phyloP scores from a whole-genome alignment of 2,329 filamentous ascomycete species.

The Phoma sp. region DNA sequence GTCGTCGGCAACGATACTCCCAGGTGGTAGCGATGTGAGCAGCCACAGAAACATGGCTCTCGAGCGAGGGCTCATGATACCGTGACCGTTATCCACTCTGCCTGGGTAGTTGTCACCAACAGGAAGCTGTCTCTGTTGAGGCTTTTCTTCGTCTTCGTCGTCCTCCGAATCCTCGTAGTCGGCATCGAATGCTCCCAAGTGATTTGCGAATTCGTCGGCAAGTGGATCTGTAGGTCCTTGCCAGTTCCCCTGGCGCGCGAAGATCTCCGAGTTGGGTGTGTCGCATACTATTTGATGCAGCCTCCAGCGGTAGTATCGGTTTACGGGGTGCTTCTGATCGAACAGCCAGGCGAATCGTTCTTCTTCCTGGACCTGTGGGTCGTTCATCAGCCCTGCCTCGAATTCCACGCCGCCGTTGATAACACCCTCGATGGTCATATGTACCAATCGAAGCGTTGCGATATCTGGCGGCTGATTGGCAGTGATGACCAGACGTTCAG shows the following conservation, averaged over 20 bases:
- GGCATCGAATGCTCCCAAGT: slow-evolving; percentile 78
- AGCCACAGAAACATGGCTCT: slow-evolving; percentile 79
- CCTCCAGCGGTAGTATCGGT: slow-evolving; percentile 93
- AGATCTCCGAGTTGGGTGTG: slow-evolving; percentile 34
- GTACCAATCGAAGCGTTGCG: slow-evolving; percentile 80
- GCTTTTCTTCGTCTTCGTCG: slow-evolving; percentile 70
- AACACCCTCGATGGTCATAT: slow-evolving; percentile 83
- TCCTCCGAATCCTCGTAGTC: slow-evolving; percentile 54
- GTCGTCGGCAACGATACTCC: slow-evolving; percentile 78
- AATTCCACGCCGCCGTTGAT: slow-evolving; percentile 84
- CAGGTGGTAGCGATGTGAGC: slow-evolving; percentile 79
- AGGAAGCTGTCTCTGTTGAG: slow-evolving; percentile 30
- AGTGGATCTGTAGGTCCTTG: slow-evolving; percentile 73
- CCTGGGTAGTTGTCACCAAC: slow-evolving; percentile 39
- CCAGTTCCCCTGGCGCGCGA: slow-evolving; percentile 62
- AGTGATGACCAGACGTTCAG: slow-evolving; percentile 38
- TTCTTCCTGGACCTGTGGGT: slow-evolving; percentile 80
- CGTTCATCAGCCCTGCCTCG: slow-evolving; percentile 89
- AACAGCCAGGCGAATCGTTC: slow-evolving; percentile 96
- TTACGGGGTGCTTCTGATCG: slow-evolving; percentile 73
- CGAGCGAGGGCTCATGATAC: slow-evolving; percentile 36
- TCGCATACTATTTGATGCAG: slow-evolving; percentile 84
- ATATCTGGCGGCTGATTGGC: slow-evolving; percentile 78
- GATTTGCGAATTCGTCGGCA: slow-evolving; percentile 81
- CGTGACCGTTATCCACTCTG: slow-evolving; percentile 33